phyloP scores from a whole-genome alignment of 139 green algal genomes.

The Haematococcus sp. region DNA sequence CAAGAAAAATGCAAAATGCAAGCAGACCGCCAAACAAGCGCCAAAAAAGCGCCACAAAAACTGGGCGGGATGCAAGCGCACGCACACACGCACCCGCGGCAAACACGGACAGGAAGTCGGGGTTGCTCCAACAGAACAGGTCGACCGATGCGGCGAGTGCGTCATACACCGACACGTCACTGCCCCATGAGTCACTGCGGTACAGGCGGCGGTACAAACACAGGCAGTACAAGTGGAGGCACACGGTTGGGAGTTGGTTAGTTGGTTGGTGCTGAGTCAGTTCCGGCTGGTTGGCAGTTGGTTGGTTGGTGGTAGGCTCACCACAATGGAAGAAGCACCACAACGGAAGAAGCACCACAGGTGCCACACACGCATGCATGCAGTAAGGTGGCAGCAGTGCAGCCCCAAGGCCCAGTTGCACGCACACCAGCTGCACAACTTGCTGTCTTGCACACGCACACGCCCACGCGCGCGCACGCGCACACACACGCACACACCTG shows the following conservation, averaged over 20 bases:
- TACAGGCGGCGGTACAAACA: too few species aligned
- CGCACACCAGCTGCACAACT: conserved; percentile 6
- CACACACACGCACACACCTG: not conserved
- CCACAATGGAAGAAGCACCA: too few species aligned
- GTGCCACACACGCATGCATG: not conserved
- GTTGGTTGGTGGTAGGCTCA: too few species aligned
- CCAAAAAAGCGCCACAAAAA: too few species aligned
- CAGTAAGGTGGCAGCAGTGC: not conserved
- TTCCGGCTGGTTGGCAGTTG: too few species aligned
- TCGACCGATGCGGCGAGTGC: conserved; percentile 56
- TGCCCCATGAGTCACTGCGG: conserved; percentile 84
- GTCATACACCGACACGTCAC: conserved; percentile 66
- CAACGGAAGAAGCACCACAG: too few species aligned
- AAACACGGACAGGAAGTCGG: conserved; percentile 51
- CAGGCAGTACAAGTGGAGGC: too few species aligned
- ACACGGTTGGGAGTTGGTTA: too few species aligned
- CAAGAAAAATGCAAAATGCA: too few species aligned
- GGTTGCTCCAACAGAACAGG: conserved; percentile 45
- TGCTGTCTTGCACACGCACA: conserved; percentile 10
- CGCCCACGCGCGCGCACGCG: not conserved
- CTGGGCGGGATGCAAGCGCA: too few species aligned
- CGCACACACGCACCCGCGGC: conserved; percentile 19
- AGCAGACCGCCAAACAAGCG: too few species aligned
- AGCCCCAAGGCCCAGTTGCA: conserved; percentile 8
- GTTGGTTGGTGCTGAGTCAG: too few species aligned